Conservation (phyloP, 371 early-diverging fungal genomes). For the Rhizopus arrhizus region DNA sequence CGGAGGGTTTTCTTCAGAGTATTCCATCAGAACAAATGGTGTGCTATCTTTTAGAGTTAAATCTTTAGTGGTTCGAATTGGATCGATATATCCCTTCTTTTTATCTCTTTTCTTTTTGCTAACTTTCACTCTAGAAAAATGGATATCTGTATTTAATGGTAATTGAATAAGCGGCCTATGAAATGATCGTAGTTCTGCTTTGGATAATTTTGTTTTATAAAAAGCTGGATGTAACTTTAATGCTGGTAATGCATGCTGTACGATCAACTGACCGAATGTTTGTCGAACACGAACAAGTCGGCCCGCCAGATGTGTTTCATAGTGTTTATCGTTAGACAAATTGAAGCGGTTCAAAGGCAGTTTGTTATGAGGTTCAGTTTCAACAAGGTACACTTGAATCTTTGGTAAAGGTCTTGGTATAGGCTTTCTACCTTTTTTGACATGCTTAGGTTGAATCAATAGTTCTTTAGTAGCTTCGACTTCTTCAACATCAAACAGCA, state of each 20-base stretch:
- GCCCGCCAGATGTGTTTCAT: slow-evolving; percentile 76
- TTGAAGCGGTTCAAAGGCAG: slow-evolving; percentile 85
- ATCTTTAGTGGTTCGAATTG: slow-evolving; percentile 86
- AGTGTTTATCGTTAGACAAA: slow-evolving; percentile 94
- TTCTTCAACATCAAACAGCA: slow-evolving; percentile 70
- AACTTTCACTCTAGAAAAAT: slow-evolving; percentile 71
- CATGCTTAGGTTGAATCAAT: slow-evolving; percentile 45
- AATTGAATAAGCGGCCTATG: slow-evolving; percentile 89
- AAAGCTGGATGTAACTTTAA: slow-evolving; percentile 81
- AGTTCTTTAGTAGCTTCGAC: slow-evolving; percentile 55
- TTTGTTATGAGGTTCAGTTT: slow-evolving; percentile 56
- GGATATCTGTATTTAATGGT: slow-evolving; percentile 56
- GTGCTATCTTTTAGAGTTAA: slow-evolving; percentile 89
- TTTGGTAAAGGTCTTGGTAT: slow-evolving; percentile 43
- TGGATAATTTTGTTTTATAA: slow-evolving; percentile 89
- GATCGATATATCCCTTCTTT: slow-evolving; percentile 71
- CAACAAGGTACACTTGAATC: slow-evolving; percentile 50
- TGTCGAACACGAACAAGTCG: slow-evolving; percentile 82
- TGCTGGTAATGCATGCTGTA: slow-evolving; percentile 96
- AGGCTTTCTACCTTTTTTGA: slow-evolving; percentile 49
- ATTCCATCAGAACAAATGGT: slow-evolving; percentile 91
- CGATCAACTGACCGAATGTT: slow-evolving; percentile 86
- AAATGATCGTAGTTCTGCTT: slow-evolving; percentile 91
- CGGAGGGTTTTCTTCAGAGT: slow-evolving; percentile 98
- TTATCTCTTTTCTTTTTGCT: slow-evolving; percentile 78